Evolutionary conservation across 2,329 filamentous ascomycete species (phyloP), one percentile per base, ranked within the genome.

Genomic region (Penicillium sp.): DNA sequence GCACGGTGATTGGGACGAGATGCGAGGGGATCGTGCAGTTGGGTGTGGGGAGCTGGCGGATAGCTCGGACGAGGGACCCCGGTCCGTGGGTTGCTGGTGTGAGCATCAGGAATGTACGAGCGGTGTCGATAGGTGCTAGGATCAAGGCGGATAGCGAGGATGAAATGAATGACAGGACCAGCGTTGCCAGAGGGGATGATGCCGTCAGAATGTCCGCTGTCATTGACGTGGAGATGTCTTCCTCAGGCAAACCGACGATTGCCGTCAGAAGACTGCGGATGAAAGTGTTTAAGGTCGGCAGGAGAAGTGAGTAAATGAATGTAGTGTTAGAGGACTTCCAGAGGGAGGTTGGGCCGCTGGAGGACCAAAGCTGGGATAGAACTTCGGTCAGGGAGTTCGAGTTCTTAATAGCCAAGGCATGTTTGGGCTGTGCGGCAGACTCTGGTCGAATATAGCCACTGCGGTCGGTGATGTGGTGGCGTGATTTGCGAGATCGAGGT

Each of bases 261-360:
- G 94, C 93, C 44, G 91, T 91, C n/a, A 97, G 82, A 52, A 97
- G 83, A 68, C 91, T 94, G 67, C 92, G 86, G 10, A 93, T 90
- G 87, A 96, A 99, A 66, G 91, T 93, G 73, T 97, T 94, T 31
- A 96, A 79, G 8, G 96, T 88, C 12, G 91, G 91, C 61, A 93
- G 85, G 19, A 97, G 82, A 47, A 97, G 85, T 0, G 88, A 90
- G 77, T 97, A 96, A 49, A 97, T 81, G 70, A 97, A 99, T 1
- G 92, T 96, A 15, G 90, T 86, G 72, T 97, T 97, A 38, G 92
- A 91, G 9, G 89, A 84, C 74, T 97, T 97, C 93, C 93, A 99
- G 6, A 97, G 87, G 5, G 94, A 94, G 82, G 92, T 93, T 0
- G 88, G 88, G 36, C 92, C 91, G 72, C 96, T 93, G 66, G 89